Evolutionary conservation across 495 filamentous ascomycete genomes (phyloP).

Genomic region (Aspergillus baeticus): DNA sequence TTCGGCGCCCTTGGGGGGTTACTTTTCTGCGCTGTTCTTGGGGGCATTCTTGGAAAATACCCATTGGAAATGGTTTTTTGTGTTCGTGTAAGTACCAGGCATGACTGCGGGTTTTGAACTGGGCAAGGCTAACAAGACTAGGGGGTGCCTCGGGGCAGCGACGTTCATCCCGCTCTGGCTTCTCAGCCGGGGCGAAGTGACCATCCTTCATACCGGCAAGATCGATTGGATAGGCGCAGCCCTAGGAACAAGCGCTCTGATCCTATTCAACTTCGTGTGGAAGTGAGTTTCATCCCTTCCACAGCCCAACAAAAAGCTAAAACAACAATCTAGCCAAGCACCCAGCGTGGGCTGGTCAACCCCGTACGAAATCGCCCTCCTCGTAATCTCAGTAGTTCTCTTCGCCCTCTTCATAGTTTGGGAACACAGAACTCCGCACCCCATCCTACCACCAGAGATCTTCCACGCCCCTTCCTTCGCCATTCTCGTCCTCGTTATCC

Average conservation of each 20-base stretch:
- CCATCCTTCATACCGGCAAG: constrained; percentile 40
- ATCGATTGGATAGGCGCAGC: constrained; percentile 51
- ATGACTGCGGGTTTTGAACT: neutral
- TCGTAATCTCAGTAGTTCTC: constrained; percentile 39
- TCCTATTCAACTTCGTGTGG: constrained; percentile 56
- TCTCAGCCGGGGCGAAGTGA: constrained; percentile 37
- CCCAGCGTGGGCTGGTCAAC: constrained; percentile 48
- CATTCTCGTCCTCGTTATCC: constrained; percentile 44
- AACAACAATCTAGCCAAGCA: constrained; percentile 51
- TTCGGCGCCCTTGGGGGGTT: constrained; percentile 48
- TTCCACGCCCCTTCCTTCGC: constrained; percentile 51
- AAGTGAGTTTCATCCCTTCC: constrained; percentile 36
- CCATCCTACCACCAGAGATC: constrained; percentile 51
- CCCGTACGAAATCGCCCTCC: constrained; percentile 44
- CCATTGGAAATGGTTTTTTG: constrained; percentile 51
- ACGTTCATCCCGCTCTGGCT: constrained; percentile 30
- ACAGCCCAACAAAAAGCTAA: neutral
- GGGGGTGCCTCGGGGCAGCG: constrained; percentile 34
- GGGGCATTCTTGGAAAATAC: constrained; percentile 42
- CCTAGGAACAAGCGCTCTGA: constrained; percentile 43
- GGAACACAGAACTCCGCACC: constrained; percentile 44
- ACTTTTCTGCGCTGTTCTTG: constrained; percentile 39
- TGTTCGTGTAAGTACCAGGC: constrained; percentile 37
- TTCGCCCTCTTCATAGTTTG: constrained; percentile 44
- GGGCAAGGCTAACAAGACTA: constrained; percentile 4